Base-by-base conservation (phyloP, 1,139 yeast genomes). In the Geotrichum histeridarum region DNA sequence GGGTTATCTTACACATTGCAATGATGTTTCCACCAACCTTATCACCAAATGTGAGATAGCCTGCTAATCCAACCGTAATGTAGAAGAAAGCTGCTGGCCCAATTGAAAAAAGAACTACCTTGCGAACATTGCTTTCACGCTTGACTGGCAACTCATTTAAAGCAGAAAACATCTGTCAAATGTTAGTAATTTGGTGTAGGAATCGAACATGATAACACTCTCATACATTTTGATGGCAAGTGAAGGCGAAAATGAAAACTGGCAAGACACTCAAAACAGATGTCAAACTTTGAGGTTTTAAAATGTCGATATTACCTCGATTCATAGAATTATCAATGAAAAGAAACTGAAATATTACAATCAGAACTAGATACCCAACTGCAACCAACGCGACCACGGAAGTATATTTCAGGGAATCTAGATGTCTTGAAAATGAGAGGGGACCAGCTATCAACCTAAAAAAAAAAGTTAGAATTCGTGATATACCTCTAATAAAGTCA, bases 191-290 rank as follows among this genome's bases (percentile, higher is more conserved):
- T 22, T 12, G 14, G 17, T 12, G 12, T 12, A 32, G 18, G 18
- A 18, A 5, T 8, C 48, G 12, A 11, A 12, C 14, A 9, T 14
- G 12, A n/a, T 31, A 7, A 51, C 58, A 22, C 5, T 22, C 27
- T 22, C 27, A 48, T 49, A 59, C 56, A 62, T 74, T 93, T 73
- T 93, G 97, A 61, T 93, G 95, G 59, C 98, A 95, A 0, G 98
- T 91, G 70, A 82, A 94, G 2, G 98, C 98, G 73, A 94, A 89
- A 15, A 93, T 86, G 56, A 93, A 81, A 61, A 93, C 86, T n/a
- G 96, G 95, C 64, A 93, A 81, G 4, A 95, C 84, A 37, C 90
- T 80, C 55, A 89, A 77, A 11, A 90, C 77, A 0, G 84, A 83
- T n/a, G 80, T 71, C 22, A 77, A 59, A 33, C 80, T 78, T 30